phyloP scores from a whole-genome alignment of 106 monocot species.

The Allium sativum region DNA sequence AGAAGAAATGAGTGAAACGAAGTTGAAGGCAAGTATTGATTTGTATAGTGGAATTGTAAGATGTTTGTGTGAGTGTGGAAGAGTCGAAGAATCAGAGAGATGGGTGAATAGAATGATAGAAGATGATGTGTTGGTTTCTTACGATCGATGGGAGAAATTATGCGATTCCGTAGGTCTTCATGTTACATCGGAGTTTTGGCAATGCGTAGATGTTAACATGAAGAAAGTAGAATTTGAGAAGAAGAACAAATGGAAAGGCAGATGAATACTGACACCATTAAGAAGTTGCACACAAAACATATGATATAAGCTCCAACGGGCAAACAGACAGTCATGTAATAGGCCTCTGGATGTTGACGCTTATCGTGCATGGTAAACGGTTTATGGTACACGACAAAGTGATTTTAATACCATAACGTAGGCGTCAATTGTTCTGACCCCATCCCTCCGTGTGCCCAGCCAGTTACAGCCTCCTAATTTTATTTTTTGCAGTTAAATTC shows the following conservation, averaged over 20 bases:
- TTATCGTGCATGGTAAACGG: too few species aligned
- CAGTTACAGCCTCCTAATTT: too few species aligned
- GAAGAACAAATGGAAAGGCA: not conserved
- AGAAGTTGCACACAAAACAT: too few species aligned
- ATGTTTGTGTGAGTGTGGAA: constrained; percentile 7
- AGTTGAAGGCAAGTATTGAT: constrained; percentile 9
- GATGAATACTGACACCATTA: too few species aligned
- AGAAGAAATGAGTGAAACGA: constrained; percentile 10
- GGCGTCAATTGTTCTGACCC: too few species aligned
- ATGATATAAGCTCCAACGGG: too few species aligned
- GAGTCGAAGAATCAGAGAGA: constrained; percentile 6
- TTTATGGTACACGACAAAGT: too few species aligned
- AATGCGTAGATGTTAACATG: not conserved
- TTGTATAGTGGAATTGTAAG: constrained; percentile 15
- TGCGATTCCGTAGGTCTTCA: not conserved
- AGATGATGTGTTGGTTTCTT: constrained; percentile 27
- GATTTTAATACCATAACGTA: too few species aligned
- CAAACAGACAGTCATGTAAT: too few species aligned
- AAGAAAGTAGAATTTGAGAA: not conserved
- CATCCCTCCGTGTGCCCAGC: too few species aligned
- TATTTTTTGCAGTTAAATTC: too few species aligned
- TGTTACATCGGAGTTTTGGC: not conserved
- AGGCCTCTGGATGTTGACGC: too few species aligned
- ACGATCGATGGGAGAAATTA: constrained; percentile 12
- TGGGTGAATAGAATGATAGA: constrained; percentile 22